Evolutionary conservation across 2,329 filamentous ascomycete genomes (phyloP).

Genomic region (Berkeleyomyces rouxiae): DNA sequence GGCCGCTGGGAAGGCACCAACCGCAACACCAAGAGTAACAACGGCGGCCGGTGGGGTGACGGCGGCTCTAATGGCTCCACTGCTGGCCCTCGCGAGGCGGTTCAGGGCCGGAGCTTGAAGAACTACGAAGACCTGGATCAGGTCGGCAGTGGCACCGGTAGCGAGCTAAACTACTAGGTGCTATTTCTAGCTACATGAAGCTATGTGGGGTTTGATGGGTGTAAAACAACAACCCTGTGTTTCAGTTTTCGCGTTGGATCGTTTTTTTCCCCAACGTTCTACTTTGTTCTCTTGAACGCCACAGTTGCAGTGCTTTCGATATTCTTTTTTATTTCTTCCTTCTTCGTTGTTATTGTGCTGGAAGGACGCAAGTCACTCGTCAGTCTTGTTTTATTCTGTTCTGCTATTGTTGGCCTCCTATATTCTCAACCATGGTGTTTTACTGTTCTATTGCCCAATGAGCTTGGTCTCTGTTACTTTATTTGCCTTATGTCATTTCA

Average conservation of each 20-base stretch:
- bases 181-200: background rate
- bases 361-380: background rate
- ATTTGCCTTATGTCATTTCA: background rate
- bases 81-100: conserved; percentile 76
- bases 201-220: background rate
- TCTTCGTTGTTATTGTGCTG: background rate
- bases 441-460: background rate
- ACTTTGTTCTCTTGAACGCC: background rate
- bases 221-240: background rate
- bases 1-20: conserved; percentile 29
- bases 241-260: background rate
- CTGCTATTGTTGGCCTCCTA: background rate
- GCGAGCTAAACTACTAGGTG: conserved; percentile 78
- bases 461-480: background rate
- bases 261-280: background rate
- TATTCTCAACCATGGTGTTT: background rate
- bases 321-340: background rate
- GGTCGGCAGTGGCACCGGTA: conserved; percentile 49
- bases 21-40: conserved; percentile 32
- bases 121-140: conserved; percentile 97
- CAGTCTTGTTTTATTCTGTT: background rate
- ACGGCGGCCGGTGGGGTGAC: conserved; percentile 48
- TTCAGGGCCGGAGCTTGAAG: conserved; percentile 81
- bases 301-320: background rate
- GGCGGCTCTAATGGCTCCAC: conserved; percentile 56